Evolutionary conservation across 2,329 filamentous ascomycete genomes (phyloP).

Genomic region (Stachybotrys chlorohalonatus): DNA sequence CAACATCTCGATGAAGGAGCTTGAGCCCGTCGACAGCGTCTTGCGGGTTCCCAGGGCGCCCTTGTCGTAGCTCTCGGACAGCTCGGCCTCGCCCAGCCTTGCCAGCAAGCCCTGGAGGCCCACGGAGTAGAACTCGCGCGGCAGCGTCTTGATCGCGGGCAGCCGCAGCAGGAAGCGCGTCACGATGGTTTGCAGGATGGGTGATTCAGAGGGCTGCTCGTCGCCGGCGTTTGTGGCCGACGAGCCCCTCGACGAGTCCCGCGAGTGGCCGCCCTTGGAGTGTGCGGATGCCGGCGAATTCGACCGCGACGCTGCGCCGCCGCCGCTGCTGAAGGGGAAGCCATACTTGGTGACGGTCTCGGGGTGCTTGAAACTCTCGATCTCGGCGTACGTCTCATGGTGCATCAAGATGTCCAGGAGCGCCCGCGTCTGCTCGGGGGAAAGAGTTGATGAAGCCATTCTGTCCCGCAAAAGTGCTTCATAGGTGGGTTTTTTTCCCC

Average conservation of each 20-base stretch:
- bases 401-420: conserved; percentile 53
- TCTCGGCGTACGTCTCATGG: conserved; percentile 55
- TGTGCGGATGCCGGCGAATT: not conserved
- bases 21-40: conserved; percentile 63
- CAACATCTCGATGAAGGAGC: conserved; percentile 60
- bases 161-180: conserved; percentile 55
- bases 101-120: conserved; percentile 50
- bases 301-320: not conserved
- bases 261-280: not conserved
- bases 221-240: conserved; percentile 8
- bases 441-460: conserved; percentile 11
- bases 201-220: conserved; percentile 38
- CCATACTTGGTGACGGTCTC: conserved; percentile 59
- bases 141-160: conserved; percentile 56
- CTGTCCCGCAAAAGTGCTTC: not conserved
- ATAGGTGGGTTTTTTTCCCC: too few species aligned
- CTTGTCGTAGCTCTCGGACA: conserved; percentile 79
- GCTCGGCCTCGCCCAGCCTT: conserved; percentile 55
- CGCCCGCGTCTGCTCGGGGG: conserved; percentile 36
- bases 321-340: conserved; percentile 47
- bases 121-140: conserved; percentile 55
- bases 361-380: conserved; percentile 60
- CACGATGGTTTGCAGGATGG: conserved; percentile 60
- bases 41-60: conserved; percentile 65
- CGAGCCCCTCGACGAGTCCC: not conserved